These are phyloP conservation scores for Daldinia loculata DNA, from an alignment of 495 filamentous ascomycete genomes.

Conservation along the genomic window DNA sequence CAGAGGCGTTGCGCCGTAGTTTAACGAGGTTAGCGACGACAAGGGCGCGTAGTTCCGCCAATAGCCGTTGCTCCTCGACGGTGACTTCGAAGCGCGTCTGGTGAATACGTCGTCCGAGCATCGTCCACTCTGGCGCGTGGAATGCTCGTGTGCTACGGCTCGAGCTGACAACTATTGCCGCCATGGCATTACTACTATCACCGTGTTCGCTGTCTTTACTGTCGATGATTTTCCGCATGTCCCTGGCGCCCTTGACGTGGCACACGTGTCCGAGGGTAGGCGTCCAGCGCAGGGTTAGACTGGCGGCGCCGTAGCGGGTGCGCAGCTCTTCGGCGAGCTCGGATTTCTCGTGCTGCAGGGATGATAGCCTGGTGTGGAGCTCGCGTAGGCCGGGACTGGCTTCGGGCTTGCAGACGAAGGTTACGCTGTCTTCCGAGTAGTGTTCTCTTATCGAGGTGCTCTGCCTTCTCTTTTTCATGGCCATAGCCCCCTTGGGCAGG, in stretches of 20 bases:
- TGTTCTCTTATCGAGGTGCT: conserved; percentile 54
- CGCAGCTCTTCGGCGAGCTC: conserved; percentile 68
- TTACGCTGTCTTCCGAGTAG: conserved; percentile 66
- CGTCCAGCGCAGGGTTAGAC: conserved; percentile 82
- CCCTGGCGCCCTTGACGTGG: conserved; percentile 82
- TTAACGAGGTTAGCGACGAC: conserved; percentile 82
- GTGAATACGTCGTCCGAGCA: conserved; percentile 77
- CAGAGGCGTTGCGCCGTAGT: conserved; percentile 84
- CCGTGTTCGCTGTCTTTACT: conserved; percentile 10
- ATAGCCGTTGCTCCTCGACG: conserved; percentile 79
- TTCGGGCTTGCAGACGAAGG: conserved; percentile 84
- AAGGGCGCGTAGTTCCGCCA: conserved; percentile 71
- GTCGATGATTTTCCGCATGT: conserved; percentile 54
- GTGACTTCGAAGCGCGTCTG: conserved; percentile 76
- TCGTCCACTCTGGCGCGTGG: conserved; percentile 83
- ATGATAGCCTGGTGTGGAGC: conserved; percentile 72
- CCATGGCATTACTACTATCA: conserved; percentile 33
- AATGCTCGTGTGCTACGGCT: conserved; percentile 87
- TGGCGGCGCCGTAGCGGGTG: conserved; percentile 56
- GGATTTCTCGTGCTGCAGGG: conserved; percentile 65
- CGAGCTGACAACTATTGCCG: conserved; percentile 61
- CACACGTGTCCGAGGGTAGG: conserved; percentile 86
- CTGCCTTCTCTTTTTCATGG: conserved; percentile 51
- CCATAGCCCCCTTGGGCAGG: conserved; percentile 51
- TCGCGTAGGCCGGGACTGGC: conserved; percentile 71